Evolutionary conservation across 108 stramenopile genomes (phyloP).

Genomic region (Schizochytrium sp.): DNA sequence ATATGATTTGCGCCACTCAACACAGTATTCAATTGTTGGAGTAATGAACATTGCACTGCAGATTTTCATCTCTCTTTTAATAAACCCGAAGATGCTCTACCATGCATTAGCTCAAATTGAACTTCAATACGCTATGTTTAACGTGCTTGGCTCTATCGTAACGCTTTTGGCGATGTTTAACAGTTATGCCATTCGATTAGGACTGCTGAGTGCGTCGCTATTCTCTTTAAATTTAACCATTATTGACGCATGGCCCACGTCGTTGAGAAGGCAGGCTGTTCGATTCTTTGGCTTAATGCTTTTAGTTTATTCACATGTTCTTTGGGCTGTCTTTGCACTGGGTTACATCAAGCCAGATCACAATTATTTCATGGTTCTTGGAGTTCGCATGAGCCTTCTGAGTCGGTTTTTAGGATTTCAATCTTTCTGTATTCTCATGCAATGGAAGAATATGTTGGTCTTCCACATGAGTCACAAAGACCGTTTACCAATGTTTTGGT

Average conservation of each 20-base stretch:
- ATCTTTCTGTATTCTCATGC: not conserved
- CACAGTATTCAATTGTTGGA: not conserved
- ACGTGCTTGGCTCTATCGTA: not conserved
- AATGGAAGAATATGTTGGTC: not conserved
- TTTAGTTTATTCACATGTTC: not conserved
- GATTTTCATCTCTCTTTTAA: not conserved
- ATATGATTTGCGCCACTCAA: not conserved
- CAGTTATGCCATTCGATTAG: not conserved
- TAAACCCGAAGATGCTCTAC: not conserved
- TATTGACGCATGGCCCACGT: not conserved
- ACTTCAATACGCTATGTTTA: not conserved
- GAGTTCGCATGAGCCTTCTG: not conserved
- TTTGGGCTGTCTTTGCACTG: not conserved
- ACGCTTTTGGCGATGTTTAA: not conserved
- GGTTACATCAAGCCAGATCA: not conserved
- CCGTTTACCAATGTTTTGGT: constrained; percentile 15
- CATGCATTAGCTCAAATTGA: not conserved
- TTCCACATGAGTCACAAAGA: not conserved
- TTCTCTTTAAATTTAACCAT: not conserved
- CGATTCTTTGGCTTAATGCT: not conserved
- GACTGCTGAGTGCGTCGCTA: not conserved
- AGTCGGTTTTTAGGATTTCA: not conserved
- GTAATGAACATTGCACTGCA: not conserved
- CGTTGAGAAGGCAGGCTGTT: not conserved
- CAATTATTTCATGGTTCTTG: not conserved